These are phyloP conservation scores for Peronospora tabacina DNA, from an alignment of 352 stramenopile genomes.

Conservation along the genomic window DNA sequence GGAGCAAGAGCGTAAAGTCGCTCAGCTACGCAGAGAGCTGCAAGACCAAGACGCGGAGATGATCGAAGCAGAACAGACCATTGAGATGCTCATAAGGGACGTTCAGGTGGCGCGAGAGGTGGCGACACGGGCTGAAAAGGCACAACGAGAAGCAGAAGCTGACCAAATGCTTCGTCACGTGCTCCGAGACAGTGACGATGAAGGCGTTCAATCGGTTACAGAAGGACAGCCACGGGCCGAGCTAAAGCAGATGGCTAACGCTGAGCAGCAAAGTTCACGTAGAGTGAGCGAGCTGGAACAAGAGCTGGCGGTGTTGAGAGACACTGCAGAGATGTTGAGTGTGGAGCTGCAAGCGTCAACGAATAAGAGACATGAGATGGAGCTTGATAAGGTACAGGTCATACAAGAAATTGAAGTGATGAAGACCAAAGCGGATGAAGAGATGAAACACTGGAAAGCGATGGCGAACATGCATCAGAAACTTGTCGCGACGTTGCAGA, in stretches of 20 bases:
- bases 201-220: background rate
- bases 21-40: slow-evolving; percentile 4
- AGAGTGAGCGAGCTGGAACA: slow-evolving; percentile 10
- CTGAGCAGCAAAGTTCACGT: slow-evolving; percentile 7
- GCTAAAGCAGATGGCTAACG: background rate
- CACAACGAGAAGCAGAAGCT: slow-evolving; percentile 18
- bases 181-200: slow-evolving; percentile 13
- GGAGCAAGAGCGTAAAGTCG: background rate
- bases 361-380: background rate
- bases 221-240: slow-evolving; percentile 3
- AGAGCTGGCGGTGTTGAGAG: slow-evolving; percentile 8
- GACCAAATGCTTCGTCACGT: slow-evolving; percentile 20
- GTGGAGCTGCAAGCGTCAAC: slow-evolving; percentile 1
- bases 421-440: background rate
- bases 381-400: background rate
- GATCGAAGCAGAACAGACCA: slow-evolving; percentile 1
- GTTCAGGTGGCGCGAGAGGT: slow-evolving; percentile 1
- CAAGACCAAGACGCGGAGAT: slow-evolving; percentile 2
- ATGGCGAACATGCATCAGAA: slow-evolving; percentile 3
- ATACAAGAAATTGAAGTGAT: background rate
- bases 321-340: slow-evolving; percentile 11
- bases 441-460: slow-evolving; percentile 4
- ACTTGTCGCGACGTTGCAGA: slow-evolving; percentile 6
- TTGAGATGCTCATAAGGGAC: slow-evolving; percentile 7
- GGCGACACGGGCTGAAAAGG: slow-evolving; percentile 13